phyloP scores from a whole-genome alignment of 1,284 basidiomycete species.

The Pyrrhoderma lamaoense region DNA sequence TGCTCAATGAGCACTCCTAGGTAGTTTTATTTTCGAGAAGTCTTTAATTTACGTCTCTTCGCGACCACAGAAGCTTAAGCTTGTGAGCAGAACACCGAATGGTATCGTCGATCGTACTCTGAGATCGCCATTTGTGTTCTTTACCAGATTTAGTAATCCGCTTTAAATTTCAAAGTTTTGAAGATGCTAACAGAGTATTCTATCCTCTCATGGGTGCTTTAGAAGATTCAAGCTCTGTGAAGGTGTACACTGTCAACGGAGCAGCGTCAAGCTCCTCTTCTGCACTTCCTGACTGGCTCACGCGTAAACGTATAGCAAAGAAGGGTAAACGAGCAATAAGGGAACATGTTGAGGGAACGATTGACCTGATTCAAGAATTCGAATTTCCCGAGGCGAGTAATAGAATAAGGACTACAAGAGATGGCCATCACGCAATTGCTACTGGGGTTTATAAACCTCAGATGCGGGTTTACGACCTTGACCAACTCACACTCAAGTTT shows the following conservation, averaged over 20 bases:
- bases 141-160: too few relatives aligned
- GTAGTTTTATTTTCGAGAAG: too few relatives aligned
- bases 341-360: conserved; percentile 68
- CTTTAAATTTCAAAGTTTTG: too few relatives aligned
- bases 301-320: conserved; percentile 55
- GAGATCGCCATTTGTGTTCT: too few relatives aligned
- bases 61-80: too few relatives aligned
- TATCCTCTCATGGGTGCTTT: conserved; percentile 6
- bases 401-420: conserved; percentile 82
- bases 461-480: conserved; percentile 93
- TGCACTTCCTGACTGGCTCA: conserved; percentile 85
- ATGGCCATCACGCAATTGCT: conserved; percentile 88
- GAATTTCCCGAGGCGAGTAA: conserved; percentile 97
- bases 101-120: too few relatives aligned
- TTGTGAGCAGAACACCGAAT: too few relatives aligned
- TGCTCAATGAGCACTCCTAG: too few relatives aligned
- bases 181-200: too few relatives aligned
- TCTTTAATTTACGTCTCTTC: too few relatives aligned
- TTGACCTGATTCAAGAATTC: conserved; percentile 92
- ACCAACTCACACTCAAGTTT: conserved; percentile 91
- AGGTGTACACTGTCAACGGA: conserved; percentile 89
- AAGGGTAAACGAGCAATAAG: conserved; percentile 57
- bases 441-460: conserved; percentile 99
- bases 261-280: conserved; percentile 76
- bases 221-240: conserved; percentile 39